phyloP scores from a whole-genome alignment of 2,329 filamentous ascomycete species.

The Sporothrix globosa region DNA sequence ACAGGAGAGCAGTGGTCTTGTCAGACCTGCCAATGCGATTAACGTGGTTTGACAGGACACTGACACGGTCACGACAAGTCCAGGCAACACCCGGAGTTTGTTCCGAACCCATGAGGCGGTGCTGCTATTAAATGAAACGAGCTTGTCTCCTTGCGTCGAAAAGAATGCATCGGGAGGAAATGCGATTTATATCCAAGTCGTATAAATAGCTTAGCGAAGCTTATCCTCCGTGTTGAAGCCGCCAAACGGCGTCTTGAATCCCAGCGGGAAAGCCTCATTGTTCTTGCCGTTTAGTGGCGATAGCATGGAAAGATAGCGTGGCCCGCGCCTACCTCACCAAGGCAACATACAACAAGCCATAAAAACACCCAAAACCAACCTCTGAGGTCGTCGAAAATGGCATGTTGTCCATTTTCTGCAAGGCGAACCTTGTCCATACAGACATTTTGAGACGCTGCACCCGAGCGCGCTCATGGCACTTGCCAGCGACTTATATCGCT shows the following conservation, averaged over 20 bases:
- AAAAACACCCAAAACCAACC: constrained; percentile 5
- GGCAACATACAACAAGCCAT: not conserved
- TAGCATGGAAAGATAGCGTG: constrained; percentile 25
- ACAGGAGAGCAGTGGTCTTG: not conserved
- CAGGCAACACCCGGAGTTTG: not conserved
- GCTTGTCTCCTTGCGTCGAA: not conserved
- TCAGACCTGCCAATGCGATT: not conserved
- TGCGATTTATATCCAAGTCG: constrained; percentile 16
- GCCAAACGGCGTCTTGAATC: not conserved
- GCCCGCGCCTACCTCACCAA: constrained; percentile 16
- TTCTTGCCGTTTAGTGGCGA: constrained; percentile 11
- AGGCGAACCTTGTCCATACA: not conserved
- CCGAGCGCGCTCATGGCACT: not conserved
- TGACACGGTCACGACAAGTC: not conserved
- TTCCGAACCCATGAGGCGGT: not conserved
- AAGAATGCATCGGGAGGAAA: not conserved
- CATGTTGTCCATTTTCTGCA: not conserved
- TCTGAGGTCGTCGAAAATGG: not conserved
- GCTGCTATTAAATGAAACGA: not conserved
- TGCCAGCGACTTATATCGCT: not conserved
- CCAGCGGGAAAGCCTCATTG: not conserved
- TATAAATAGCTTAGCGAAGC: constrained; percentile 8
- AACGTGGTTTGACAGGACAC: not conserved
- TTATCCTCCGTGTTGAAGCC: not conserved
- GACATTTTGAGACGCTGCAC: not conserved